Evolutionary conservation across 441 rosid genomes (phyloP), one percentile per base, ranked within the genome.

Genomic region (Raphanus hybrid): DNA sequence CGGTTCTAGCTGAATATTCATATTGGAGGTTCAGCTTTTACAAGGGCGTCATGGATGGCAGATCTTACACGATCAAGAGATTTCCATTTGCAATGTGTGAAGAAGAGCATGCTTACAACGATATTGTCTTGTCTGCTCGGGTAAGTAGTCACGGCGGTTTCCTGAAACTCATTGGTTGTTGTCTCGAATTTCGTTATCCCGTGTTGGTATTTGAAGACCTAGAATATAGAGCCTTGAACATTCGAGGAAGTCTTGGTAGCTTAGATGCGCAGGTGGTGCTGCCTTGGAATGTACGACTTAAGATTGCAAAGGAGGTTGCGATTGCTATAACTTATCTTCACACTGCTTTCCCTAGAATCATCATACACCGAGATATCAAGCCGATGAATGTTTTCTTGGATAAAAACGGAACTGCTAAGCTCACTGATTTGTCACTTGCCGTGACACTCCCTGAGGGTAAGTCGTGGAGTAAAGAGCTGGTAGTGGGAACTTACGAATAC

Each of bases 391-490:
- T 86, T 11, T 2, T 88, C 10, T 69, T 86, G 48, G 82, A 78
- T 35, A 78, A 75, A 12, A 39, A 80, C 0, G 3, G 61, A 75
- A 76, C 3, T 1, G 81, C 82, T 14, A 83, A 84, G 70, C 9
- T 85, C 34, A 3, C 63, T 6, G 82, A 71, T 66, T 82, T 87
- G 11, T 67, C 83, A 0, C 4, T 63, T 1, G 66, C 80, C 0
- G 1, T 64, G 6, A 10, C 81, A 0, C 72, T 83, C 48, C 87
- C 86, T 1, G 71, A 82, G 4, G 59, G 59, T 54, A 54, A 15
- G 8, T 2, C 59, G 26, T 54, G 59, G 26, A 16, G 18, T 16
- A 16, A 16, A 16, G 18, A 16, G 35, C 74, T 3, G 0, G 15
- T 11, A 14, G 4, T 3, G 0, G 85, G 75, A 32, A 55, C 57